A percentile compares a stretch with the other conserved stretches of the same genome.
These are phyloP conservation scores for Chlamydomonas asymmetrica DNA, from an alignment of 139 green algal genomes.

Conservation along the genomic window DNA sequence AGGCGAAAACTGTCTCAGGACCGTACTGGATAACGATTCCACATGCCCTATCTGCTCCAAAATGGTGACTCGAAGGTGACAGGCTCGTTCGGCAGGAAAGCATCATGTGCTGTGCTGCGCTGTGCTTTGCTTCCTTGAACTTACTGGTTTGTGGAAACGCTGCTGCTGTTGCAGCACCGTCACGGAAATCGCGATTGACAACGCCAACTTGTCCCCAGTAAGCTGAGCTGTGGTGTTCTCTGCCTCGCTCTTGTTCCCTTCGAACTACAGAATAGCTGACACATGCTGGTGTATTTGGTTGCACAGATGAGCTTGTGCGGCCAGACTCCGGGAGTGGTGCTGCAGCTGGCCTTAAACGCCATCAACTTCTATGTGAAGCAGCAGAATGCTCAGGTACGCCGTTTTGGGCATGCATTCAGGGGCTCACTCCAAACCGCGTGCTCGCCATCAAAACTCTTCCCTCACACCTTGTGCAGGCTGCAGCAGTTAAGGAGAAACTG, in stretches of 20 bases:
- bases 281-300: too few relatives aligned
- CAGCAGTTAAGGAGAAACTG: constrained; percentile 53
- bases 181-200: constrained; percentile 40
- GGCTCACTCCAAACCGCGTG: neutral
- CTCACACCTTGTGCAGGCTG: constrained; percentile 12
- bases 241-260: too few relatives aligned
- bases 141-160: neutral
- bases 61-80: constrained; percentile 51
- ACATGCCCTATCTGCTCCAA: constrained; percentile 60
- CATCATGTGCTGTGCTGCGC: neutral
- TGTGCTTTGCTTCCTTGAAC: neutral
- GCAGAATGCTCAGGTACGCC: constrained; percentile 35
- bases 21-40: constrained; percentile 53
- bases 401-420: neutral
- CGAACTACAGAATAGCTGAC: too few relatives aligned
- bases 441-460: neutral
- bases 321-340: constrained; percentile 55
- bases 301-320: constrained; percentile 57
- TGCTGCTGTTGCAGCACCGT: constrained; percentile 45
- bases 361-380: constrained; percentile 67
- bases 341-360: constrained; percentile 46
- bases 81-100: neutral
- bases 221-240: neutral
- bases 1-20: constrained; percentile 57
- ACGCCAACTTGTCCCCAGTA: neutral